Evolutionary conservation across 345 rosid species (phyloP), one percentile per base, ranked within the genome.

Genomic region (Brassica carinata): DNA sequence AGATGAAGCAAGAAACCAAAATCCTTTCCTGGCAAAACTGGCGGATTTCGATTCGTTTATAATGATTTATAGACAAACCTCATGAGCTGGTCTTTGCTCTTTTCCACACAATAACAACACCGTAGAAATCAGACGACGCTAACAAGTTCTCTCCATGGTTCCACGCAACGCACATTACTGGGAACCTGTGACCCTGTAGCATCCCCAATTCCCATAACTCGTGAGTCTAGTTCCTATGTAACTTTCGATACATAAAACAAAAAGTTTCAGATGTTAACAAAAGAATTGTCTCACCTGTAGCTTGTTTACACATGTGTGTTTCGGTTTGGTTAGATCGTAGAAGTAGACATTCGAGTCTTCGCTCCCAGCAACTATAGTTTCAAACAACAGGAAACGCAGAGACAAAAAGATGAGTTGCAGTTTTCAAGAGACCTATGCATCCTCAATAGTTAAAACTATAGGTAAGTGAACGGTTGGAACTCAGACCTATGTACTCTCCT

Each of bases 91-190:
- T 58, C 84, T 95, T 93, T 43, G 93, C 94, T 87, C 98, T 89
- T 86, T 92, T 92, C 98, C 99, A 96, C n/a, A 96, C 93, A 68
- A 96, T 96, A 58, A 96, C 99, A 40, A 92, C 77, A 17, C 99
- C 99, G 0, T 90, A 90, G 69, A 90, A 89, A 81, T 96, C 99
- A n/a, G 97, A 91, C 0, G 99, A 91, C 0, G 99, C 99, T 86
- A 96, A 79, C 71, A 91, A 87, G 83, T 96, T 93, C 82, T 96
- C 98, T 57, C 99, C 98, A n/a, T 93, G 91, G 87, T 96, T 93
- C 98, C 99, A 93, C 36, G 96, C 93, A 14, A 96, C 99, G 8
- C 85, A 89, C 74, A 86, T 83, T 11, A 93, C 97, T 0, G 98
- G 96, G 72, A 93, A 95, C 19, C 97, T 89, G 81, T 95, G 99